Evolutionary conservation across 345 rosid genomes (phyloP), one percentile per base, ranked within the genome.

Genomic region (Toxicodendron radicans): DNA sequence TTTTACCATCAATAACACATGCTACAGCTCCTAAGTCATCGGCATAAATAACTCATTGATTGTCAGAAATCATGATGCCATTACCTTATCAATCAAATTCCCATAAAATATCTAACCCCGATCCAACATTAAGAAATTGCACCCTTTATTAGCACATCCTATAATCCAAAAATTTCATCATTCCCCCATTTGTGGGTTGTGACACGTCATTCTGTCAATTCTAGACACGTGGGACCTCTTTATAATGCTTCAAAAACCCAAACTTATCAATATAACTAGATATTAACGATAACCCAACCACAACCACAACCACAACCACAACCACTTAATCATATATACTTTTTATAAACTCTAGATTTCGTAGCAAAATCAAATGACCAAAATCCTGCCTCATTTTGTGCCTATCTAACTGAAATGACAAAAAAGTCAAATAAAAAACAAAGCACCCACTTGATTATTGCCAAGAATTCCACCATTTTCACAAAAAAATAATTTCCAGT

Each of bases 201-300:
- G 30, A 0, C 0, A 27, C 51, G 5, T 49, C 9, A 71, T 23
- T 2, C 10, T 18, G 30, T 43, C 45, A 58, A 43, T 59, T 53
- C 45, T 14, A 58, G 64, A 27, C 66, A 71, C 0, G 74, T 71
- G 65, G 74, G 74, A 43, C 66, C 58, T 58, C 30, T 58, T n/a
- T 5, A 8, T 30, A 35, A 2, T 32, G 21, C 41, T 32, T 33
- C 45, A 41, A 35, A 33, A 33, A 63, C 45, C 66, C 18, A 35
- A 63, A 35, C 20, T 63, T 63, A 58, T n/a, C 41, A 18, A 38
- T 18, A 48, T 3, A 3, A 8, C 23, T 45, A 38, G 56, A 16
- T 24, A 38, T 20, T 69, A 56, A 58, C 56, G 8, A 54, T 69
- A 1, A 17, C 33, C 4, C 33, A 52, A 18, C 24, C 21, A 20